phyloP scores from a whole-genome alignment of 1,284 basidiomycete species.

The Malassezia dermatis region DNA sequence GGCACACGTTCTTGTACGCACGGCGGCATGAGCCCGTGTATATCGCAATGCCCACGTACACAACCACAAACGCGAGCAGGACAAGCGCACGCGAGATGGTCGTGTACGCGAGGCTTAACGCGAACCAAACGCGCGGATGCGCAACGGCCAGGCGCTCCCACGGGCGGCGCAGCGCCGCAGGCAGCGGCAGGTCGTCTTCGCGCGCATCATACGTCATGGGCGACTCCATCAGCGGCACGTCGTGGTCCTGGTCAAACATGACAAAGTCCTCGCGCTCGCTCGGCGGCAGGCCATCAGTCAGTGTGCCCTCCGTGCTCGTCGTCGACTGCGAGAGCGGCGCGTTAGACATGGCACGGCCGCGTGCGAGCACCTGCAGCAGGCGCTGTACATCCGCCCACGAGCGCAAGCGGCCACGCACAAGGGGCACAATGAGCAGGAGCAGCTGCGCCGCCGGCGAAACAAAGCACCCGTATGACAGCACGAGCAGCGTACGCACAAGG shows the following conservation, averaged over 20 bases:
- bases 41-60: slow-evolving; percentile 61
- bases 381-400: slow-evolving; percentile 1
- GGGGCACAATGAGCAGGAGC: background rate
- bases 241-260: slow-evolving; percentile 8
- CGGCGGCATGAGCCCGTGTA: slow-evolving; percentile 71
- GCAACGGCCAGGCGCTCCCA: background rate
- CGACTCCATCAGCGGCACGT: background rate
- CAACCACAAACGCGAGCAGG: slow-evolving; percentile 59
- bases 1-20: slow-evolving; percentile 59
- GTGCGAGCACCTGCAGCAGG: background rate
- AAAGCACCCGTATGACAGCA: slow-evolving; percentile 30
- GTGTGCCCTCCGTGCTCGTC: slow-evolving; percentile 6
- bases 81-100: slow-evolving; percentile 57
- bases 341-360: background rate
- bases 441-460: slow-evolving; percentile 26
- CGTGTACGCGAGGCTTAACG: slow-evolving; percentile 21
- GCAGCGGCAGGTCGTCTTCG: background rate
- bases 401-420: slow-evolving; percentile 8
- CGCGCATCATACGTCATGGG: background rate
- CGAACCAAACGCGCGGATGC: slow-evolving; percentile 1
- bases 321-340: background rate
- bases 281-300: background rate
- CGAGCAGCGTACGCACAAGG: slow-evolving; percentile 28
- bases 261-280: background rate
- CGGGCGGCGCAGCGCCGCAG: background rate